Evolutionary conservation across 345 rosid species (phyloP), one percentile per base, ranked within the genome.

Genomic region (Citrus australasica): DNA sequence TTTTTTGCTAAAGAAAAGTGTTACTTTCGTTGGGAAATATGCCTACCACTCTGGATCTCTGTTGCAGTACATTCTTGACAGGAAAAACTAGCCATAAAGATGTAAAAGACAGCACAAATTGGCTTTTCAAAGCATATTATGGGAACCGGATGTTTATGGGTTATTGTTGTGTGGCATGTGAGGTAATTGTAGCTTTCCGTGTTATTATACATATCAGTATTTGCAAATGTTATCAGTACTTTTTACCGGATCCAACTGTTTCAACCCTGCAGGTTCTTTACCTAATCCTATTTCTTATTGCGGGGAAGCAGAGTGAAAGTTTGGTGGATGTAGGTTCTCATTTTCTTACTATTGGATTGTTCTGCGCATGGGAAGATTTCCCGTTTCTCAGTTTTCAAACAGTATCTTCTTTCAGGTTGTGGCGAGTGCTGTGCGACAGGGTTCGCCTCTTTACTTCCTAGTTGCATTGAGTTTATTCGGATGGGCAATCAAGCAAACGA

Each of bases 121-220:
- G 97, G 99, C 94, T 95, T 80, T 93, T 93, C 83, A 93, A 59
- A 83, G 90, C 90, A 65, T 95, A 95, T 88, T 95, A 93, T 85
- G 99, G 99, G 51, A 92, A 93, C 82, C 83, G 99, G 32, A 88
- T 90, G 92, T 94, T 95, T 84, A 93, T 95, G 97, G 91, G 91
- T 76, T 95, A 84, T 81, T 95, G 99, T 77, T 95, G 97, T 35
- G 96, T 85, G 80, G 93, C 98, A 6, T 96, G 98, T 69, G 98
- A 96, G 99, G 99, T 90, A 87, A 81, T 30, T 71, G 22, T 27
- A 61, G 33, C 69, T 74, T 30, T 14, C 9, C 22, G n/a, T 53
- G 24, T 53, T 58, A 25, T 7, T 66, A 30, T 61, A 19, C 37
- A 7, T 9, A 25, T 53, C 22, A n/a, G 35, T 65, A 63, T 3